A percentile compares a stretch with the other conserved stretches of the same genome.
Conservation (phyloP, 2,329 filamentous ascomycete genomes). For the Colletotrichum chlorophyti region DNA sequence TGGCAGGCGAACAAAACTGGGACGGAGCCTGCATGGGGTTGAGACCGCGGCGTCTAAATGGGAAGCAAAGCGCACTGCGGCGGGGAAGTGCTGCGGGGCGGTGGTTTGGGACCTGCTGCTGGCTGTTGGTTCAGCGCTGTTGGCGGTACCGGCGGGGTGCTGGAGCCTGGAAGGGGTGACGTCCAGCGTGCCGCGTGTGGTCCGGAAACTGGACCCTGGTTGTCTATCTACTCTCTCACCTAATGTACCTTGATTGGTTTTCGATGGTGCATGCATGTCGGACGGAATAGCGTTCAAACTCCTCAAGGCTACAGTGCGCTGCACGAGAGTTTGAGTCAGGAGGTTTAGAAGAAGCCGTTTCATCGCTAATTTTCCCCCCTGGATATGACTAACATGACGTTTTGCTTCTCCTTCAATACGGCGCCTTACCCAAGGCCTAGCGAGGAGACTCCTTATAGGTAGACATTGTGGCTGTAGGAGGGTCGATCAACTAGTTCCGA, state of each 20-base stretch:
- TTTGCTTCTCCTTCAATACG: too few relatives aligned
- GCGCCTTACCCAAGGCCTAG: too few relatives aligned
- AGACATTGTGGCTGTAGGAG: background rate
- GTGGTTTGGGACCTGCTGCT: too few relatives aligned
- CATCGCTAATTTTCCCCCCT: too few relatives aligned
- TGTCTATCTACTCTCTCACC: background rate
- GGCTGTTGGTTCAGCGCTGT: too few relatives aligned
- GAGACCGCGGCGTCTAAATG: constrained; percentile 5
- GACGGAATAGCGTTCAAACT: constrained; percentile 3
- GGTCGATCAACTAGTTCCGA: background rate
- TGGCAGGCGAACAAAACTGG: constrained; percentile 14
- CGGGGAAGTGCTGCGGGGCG: too few relatives aligned
- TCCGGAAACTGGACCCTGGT: background rate
- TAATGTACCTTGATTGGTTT: too few relatives aligned
- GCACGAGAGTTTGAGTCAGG: background rate
- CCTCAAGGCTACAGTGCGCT: background rate
- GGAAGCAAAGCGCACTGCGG: constrained; percentile 5
- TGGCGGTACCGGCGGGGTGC: too few relatives aligned
- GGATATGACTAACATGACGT: too few relatives aligned
- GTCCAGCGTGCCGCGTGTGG: too few relatives aligned
- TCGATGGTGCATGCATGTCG: constrained; percentile 3
- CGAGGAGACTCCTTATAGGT: background rate
- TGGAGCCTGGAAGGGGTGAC: too few relatives aligned
- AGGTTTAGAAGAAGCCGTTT: background rate
- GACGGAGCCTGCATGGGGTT: constrained; percentile 19